Evolutionary conservation across 108 stramenopile genomes (phyloP).

Genomic region (Cafeteria roenbergensis): DNA sequence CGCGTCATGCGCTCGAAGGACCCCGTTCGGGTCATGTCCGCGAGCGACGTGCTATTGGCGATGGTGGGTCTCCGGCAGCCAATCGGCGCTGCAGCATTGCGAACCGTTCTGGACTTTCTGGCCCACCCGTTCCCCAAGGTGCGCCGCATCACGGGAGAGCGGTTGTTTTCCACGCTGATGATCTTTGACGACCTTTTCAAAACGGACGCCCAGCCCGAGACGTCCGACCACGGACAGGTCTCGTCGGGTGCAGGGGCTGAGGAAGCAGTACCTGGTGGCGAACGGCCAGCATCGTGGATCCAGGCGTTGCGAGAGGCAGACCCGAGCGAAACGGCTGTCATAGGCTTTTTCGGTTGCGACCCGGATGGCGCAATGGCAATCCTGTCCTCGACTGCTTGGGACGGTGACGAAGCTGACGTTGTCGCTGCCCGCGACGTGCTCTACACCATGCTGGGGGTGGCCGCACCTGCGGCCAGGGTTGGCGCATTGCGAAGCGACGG

Average conservation of each 20-base stretch:
- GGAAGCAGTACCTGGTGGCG: too few species aligned
- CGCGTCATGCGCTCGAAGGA: conserved; percentile 55
- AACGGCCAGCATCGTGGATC: not conserved
- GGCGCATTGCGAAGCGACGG: conserved; percentile 1
- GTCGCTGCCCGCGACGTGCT: conserved; percentile 12
- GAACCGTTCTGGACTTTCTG: conserved; percentile 53
- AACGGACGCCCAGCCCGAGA: too few species aligned
- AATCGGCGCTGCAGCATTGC: conserved; percentile 34
- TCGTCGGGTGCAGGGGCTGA: too few species aligned
- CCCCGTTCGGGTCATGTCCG: conserved; percentile 52
- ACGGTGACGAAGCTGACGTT: conserved; percentile 19
- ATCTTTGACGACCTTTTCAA: conserved; percentile 33
- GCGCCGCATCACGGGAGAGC: conserved; percentile 62
- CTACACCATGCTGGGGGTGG: conserved; percentile 14
- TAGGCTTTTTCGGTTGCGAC: not conserved
- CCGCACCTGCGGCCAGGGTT: conserved; percentile 6
- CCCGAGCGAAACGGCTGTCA: too few species aligned
- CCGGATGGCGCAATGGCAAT: conserved; percentile 25
- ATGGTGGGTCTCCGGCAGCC: conserved; percentile 27
- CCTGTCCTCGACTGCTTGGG: conserved; percentile 29
- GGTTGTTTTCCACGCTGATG: conserved; percentile 61
- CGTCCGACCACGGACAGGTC: too few species aligned
- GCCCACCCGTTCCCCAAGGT: conserved; percentile 72
- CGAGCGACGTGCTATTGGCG: conserved; percentile 45
- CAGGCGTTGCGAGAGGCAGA: too few species aligned